Evolutionary conservation across 1,284 basidiomycete genomes (phyloP), one percentile per base, ranked within the genome.

Genomic region (Sanghuangporus weigelae): DNA sequence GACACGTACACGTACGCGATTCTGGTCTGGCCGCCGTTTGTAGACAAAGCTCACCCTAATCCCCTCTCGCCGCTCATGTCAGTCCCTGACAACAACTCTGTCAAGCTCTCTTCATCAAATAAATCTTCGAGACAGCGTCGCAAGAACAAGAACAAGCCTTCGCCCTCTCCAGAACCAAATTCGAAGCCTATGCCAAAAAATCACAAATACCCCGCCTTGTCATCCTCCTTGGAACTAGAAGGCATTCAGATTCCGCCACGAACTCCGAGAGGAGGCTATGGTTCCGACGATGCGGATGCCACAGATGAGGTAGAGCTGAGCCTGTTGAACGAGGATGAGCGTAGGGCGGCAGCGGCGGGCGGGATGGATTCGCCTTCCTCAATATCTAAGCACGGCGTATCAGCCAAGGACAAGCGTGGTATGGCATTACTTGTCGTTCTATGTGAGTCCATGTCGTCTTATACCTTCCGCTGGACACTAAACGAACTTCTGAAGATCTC

Each of bases 381-480:
- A 11, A 38, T 36, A 26, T 19, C 46, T 23, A 57, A 60, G 42
- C 38, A 88, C 84, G 72, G 76, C 71, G 79, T 93, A 69, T 86
- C 89, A 40, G 68, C 77, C 39, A 87, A 85, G 73, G 95, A 98
- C 77, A 91, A 90, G 77, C 82, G 85, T 68, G 93, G 91, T 40
- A 94, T 99, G 82, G 84, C 84, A 7, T 76, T 99, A 63, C 80
- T 99, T 49, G 90, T 95, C 73, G 79, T 96, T 67, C 81, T 99
- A 59, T 99, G 95, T 96, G 71, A 79, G 94, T 81, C 26, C 40
- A 26, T 19, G 42, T 59, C 39, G 21, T 44, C 36, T 63, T 31
- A 39, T 48, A n/a, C 59, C 23, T 73, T 40, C 11, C 40, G 26
- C 51, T 21, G 35, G 16, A 38, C 23, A 36, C 23, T 58, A 71